Base-by-base conservation (phyloP, 2,329 filamentous ascomycete genomes). In the Cercospora sp. region DNA sequence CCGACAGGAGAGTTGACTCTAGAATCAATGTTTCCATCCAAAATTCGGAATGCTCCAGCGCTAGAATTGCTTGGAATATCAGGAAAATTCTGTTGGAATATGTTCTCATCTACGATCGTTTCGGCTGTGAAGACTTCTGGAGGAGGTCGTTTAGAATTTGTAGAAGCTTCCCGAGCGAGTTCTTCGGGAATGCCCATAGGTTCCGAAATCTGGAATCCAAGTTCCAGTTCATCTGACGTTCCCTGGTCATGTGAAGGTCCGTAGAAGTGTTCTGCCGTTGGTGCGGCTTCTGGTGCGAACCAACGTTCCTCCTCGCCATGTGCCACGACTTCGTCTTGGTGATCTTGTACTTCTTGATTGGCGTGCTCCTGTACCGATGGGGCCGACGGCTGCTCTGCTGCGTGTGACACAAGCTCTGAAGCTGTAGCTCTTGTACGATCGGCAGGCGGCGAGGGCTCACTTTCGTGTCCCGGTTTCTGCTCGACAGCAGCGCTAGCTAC, bases 11-110 rank as follows among this genome's bases (percentile, higher is more conserved):
- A 67, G 28, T 68, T 64, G 5, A 40, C 59, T 26, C 61, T 60
- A 10, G 61, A 68, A 28, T 68, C 61, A 5, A 68, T 64, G 18
- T 68, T 64, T 8, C 61, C 66, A 33, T 68, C 55, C 5, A 64
- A 18, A 4, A 55, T 13, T 20, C 63, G 28, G 23, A 64, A 57
- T 2, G 23, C 51, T 6, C 62, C 62, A n/a, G 51, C 20, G n/a
- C 62, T 64, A 3, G 62, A 64, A 6, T 58, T 42, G 62, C 62
- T 59, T 26, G 62, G 51, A 1, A 64, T 30, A 0, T 40, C 18
- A 10, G 18, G 18, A n/a, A 42, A 30, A 0, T 0, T 8, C 42
- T 63, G 42, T n/a, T 30, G 18, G 5, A n/a, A 53, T 0, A 23
- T 23, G 7, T 42, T 8, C 7, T 58, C 62, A n/a, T 59, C 53